A percentile compares a stretch with the other conserved stretches of the same genome.
phyloP scores from a whole-genome alignment of 495 filamentous ascomycete genomes.

The Trypethelium eluteriae region DNA sequence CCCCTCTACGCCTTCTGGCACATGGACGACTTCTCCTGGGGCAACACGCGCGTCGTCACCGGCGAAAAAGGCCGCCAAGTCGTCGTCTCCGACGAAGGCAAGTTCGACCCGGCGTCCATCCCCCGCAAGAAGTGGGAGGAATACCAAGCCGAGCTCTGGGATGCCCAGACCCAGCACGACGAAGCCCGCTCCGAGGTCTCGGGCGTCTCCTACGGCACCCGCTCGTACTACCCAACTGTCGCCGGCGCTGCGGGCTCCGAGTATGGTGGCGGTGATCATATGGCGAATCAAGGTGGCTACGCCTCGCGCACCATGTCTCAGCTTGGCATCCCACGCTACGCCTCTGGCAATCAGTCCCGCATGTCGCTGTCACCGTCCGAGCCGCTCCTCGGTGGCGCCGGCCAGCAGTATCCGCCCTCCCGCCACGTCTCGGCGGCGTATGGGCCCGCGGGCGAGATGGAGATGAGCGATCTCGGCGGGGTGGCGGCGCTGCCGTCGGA shows the following conservation, averaged over 20 bases:
- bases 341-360: constrained; percentile 47
- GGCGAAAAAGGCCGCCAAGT: constrained; percentile 89
- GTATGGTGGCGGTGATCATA: constrained; percentile 42
- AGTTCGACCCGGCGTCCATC: constrained; percentile 88
- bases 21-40: constrained; percentile 99
- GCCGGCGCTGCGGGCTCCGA: constrained; percentile 42
- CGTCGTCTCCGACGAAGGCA: constrained; percentile 93
- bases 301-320: constrained; percentile 68
- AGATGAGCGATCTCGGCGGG: constrained; percentile 60
- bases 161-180: constrained; percentile 81
- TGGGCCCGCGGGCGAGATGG: constrained; percentile 43
- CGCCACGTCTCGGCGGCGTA: constrained; percentile 30
- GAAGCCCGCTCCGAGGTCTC: constrained; percentile 83
- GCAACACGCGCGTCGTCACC: constrained; percentile 94
- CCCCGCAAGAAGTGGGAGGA: constrained; percentile 99
- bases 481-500: constrained; percentile 63
- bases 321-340: constrained; percentile 50
- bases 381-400: constrained; percentile 22
- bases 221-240: constrained; percentile 54
- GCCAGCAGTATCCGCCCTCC: not conserved
- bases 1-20: constrained; percentile 98
- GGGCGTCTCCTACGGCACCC: constrained; percentile 85
- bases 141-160: constrained; percentile 96
- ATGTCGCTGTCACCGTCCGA: constrained; percentile 79
- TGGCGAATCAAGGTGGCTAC: constrained; percentile 39